Percentiles rank a stretch among this genome's conserved stretches.
phyloP scores from a whole-genome alignment of 2,329 filamentous ascomycete genomes.

The Pseudogymnoascus destructans region DNA sequence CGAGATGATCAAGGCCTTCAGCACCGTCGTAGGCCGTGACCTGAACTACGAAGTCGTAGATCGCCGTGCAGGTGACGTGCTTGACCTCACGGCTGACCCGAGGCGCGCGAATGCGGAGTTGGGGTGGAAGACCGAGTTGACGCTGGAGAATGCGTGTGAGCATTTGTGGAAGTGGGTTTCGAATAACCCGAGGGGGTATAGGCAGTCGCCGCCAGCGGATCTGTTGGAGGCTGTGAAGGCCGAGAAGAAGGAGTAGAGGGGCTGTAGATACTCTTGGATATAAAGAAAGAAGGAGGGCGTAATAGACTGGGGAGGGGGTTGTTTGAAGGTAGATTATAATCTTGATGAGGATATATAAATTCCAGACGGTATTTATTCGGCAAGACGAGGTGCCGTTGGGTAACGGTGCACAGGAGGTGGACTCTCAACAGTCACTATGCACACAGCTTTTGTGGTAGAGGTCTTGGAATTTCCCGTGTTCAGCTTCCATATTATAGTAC shows the following conservation, averaged over 20 bases:
- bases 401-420: not conserved
- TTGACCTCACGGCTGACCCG: constrained; percentile 90
- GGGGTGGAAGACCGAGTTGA: constrained; percentile 80
- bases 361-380: not conserved
- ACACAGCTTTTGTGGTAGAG: not conserved
- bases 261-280: not conserved
- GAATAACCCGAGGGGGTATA: constrained; percentile 93
- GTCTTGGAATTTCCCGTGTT: not conserved
- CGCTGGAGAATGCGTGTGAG: constrained; percentile 82
- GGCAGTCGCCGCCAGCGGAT: constrained; percentile 76
- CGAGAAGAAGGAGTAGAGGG: constrained; percentile 11
- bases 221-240: constrained; percentile 53
- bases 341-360: not conserved
- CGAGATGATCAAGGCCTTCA: constrained; percentile 95
- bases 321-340: not conserved
- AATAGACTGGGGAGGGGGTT: not conserved
- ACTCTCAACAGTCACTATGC: not conserved
- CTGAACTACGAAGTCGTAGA: constrained; percentile 77
- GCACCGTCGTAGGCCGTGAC: constrained; percentile 68
- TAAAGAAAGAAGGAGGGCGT: not conserved
- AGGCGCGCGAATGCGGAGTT: constrained; percentile 78
- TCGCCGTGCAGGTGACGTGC: constrained; percentile 75
- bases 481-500: not conserved
- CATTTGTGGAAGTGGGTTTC: constrained; percentile 95
- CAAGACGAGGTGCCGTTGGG: not conserved